Evolutionary conservation across 176 grass and related monocot genomes (phyloP), one percentile per base, ranked within the genome.

Genomic region (Raddia distichophylla): DNA sequence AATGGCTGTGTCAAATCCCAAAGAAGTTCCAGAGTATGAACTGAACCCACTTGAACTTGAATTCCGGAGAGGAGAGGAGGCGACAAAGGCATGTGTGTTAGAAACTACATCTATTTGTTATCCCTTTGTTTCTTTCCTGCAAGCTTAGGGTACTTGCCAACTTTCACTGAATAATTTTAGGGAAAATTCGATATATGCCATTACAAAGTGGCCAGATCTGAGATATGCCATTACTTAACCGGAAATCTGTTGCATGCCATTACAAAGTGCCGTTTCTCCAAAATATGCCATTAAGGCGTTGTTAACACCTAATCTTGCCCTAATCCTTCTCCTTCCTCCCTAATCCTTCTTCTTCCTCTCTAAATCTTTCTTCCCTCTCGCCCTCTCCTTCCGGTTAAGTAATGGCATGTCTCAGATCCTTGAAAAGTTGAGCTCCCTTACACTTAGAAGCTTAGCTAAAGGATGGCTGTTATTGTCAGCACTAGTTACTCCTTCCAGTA

Each of bases 21-120:
- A 83, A 82, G 85, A 99, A 73, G 79, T 95, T 76, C 96, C 96
- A 48, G 96, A 99, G 75, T 99, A 99, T 70, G 96, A 99, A 82
- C 76, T 99, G 76, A 99, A 95, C 64, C 96, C 93, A 14, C 75
- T 91, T 49, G 90, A 99, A 69, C 87, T 99, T 50, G 87, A 99
- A 59, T 93, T 99, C 61, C 83, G 79, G 74, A 91, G 87, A 91
- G 78, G 89, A 34, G 87, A 84, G 73, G 93, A 99, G 47, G 57
- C 90, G 60, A 84, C 76, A 57, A 93, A 95, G 92, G 96, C 75
- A 93, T 74, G 79, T 73, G 44, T 19, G 27, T 75, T 12, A 34
- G 57, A 14, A 73, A 82, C 12, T 53, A 32, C 13, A 18, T 59
- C 48, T 56, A 4, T 48, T 47, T 78, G 10, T 16, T 77, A 13